Evolutionary conservation across 2,329 filamentous ascomycete species (phyloP), one percentile per base, ranked within the genome.

Genomic region (Cladophialophora carrionii): DNA sequence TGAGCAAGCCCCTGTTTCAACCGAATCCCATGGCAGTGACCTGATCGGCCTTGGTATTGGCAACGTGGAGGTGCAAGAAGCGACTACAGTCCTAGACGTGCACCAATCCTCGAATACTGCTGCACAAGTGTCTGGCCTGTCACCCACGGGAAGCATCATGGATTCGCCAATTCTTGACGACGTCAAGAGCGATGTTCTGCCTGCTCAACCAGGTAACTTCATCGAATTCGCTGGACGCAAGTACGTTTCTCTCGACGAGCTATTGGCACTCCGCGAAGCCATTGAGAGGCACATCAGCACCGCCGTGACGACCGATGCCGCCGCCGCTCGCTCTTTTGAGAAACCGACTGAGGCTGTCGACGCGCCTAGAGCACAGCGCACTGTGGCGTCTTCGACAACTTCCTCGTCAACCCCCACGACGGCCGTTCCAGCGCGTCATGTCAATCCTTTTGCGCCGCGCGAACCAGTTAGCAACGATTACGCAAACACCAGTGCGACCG

Each of bases 11-110:
- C 31, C 24, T 17, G 43, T 20, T 17, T n/a, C 7, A 37, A 20
- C 49, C n/a, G 41, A 62, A 8, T 22, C 26, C 22, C 37, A 34
- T 14, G 48, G 48, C 32, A 43, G 58, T 37, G 55, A 43, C 22
- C 53, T 65, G 41, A 54, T 67, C 37, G 67, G 64, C n/a, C 64
- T 69, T 14, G 67, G 64, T 32, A 61, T 67, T 12, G n/a, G 34
- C 10, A 49, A 55, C 51, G 32, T 32, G 34, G 43, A 31, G n/a
- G 29, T 14, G 12, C 32, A 32, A 29, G 20, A 24, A 6, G 24
- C 32, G 17, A 34, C 22, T 20, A 14, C 20, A 22, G 9, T n/a
- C 49, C 14, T 24, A 20, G 20, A n/a, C 32, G 57, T 26, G 20
- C 48, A 52, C 17, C 22, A n/a, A 20, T 54, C 52, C 48, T 29